These are phyloP conservation scores for Sporothrix brasiliensis DNA, from an alignment of 2,329 filamentous ascomycete species.

Conservation along the genomic window DNA sequence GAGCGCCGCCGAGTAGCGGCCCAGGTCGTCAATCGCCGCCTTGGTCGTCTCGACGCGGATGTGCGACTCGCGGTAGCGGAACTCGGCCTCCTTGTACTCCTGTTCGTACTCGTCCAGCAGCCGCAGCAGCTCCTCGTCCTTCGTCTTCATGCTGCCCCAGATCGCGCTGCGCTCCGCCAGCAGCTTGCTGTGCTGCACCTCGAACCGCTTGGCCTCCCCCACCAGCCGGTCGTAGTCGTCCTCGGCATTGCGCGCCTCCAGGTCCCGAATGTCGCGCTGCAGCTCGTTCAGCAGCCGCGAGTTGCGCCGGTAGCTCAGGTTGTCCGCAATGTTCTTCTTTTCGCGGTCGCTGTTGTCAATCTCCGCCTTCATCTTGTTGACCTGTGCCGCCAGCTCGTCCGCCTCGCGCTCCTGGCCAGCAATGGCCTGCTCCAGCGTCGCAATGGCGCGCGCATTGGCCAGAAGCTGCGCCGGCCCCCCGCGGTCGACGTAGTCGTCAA, in stretches of 20 bases:
- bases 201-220: conserved; percentile 67
- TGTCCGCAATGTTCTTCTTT: conserved; percentile 85
- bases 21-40: conserved; percentile 87
- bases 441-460: conserved; percentile 69
- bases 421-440: conserved; percentile 67
- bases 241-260: conserved; percentile 78
- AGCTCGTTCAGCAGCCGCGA: conserved; percentile 69
- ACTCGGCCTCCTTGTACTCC: conserved; percentile 81
- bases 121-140: conserved; percentile 76
- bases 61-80: conserved; percentile 81
- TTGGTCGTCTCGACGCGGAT: conserved; percentile 91
- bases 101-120: conserved; percentile 79
- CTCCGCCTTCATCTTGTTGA: conserved; percentile 77
- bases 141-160: conserved; percentile 77
- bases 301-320: conserved; percentile 81
- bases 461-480: conserved; percentile 74
- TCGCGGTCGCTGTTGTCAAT: conserved; percentile 78
- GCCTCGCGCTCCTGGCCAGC: conserved; percentile 68
- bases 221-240: conserved; percentile 78
- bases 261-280: conserved; percentile 67
- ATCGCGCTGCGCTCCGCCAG: conserved; percentile 73
- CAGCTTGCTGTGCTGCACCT: conserved; percentile 68
- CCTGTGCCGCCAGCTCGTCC: conserved; percentile 64
- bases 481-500: conserved; percentile 75
- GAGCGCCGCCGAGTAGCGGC: conserved; percentile 77